Evolutionary conservation across 805 yeast genomes (phyloP).

Genomic region (Suhomyces sp.): DNA sequence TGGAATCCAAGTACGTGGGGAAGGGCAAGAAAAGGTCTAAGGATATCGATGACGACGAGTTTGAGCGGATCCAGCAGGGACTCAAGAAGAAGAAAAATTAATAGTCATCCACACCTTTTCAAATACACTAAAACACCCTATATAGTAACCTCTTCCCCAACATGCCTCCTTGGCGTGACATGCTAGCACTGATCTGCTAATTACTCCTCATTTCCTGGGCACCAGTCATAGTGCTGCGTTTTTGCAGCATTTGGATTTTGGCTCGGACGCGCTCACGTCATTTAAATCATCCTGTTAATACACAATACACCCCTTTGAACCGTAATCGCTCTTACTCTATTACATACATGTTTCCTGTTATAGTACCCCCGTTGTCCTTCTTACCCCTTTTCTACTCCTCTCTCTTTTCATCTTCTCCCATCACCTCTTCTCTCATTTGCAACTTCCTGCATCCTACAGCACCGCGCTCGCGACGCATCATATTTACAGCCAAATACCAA

Average conservation of each 20-base stretch:
- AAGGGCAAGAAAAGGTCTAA: conserved; percentile 34
- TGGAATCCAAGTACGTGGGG: conserved; percentile 51
- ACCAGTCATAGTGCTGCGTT: not conserved
- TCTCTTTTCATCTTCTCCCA: not conserved
- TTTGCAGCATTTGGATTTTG: not conserved
- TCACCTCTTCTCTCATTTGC: not conserved
- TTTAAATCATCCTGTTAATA: not conserved
- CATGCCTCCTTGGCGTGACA: not conserved
- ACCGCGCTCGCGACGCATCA: not conserved
- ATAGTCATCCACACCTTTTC: not conserved
- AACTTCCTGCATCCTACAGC: not conserved
- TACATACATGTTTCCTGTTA: not conserved
- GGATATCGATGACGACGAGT: conserved; percentile 51
- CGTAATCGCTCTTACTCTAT: not conserved
- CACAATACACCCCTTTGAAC: not conserved
- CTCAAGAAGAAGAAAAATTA: conserved; percentile 21
- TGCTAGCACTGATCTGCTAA: not conserved
- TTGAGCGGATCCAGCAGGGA: conserved; percentile 43
- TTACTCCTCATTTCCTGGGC: not conserved
- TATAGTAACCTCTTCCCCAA: not conserved
- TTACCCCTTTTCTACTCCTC: not conserved
- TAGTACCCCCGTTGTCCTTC: no score
- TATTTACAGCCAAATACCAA: not conserved
- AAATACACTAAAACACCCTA: not conserved
- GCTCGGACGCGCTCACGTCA: not conserved